Base-by-base conservation (phyloP, 495 filamentous ascomycete species). In the Penicillium turbatum region DNA sequence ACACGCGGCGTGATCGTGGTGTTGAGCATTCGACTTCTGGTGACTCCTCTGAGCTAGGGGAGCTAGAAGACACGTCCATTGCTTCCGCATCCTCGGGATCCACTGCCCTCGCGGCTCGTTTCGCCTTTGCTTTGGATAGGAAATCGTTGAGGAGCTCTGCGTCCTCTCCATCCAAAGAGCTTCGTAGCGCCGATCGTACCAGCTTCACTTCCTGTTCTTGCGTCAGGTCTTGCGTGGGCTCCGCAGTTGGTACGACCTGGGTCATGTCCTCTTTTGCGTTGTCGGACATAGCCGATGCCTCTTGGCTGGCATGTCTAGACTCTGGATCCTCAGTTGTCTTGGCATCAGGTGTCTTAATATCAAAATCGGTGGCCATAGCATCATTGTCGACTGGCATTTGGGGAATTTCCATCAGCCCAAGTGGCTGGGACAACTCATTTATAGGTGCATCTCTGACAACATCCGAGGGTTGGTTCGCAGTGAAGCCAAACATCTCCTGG, bases 121-220 rank as follows among this genome's bases (percentile, higher is more conserved):
- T 85, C 9, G 81, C 79, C 50, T 79, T 78, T 13, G 82, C 82
- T 40, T 78, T 80, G 49, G 73, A 80, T 29, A 86, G 67, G 59
- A 86, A 86, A 44, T 80, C 78, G 55, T 81, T 82, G 21, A 86
- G 73, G 17, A 85, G 57, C 42, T 69, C 80, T 2, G 81, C 80
- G 67, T 86, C 82, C 45, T 82, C 79, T 54, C 78, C 72, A 46
- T 72, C 72, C n/a, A 75, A 55, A 16, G 72, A 73, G 59, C 70
- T 76, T 44, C 71, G 65, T 6, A 75, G 59, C 32, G 73, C 72
- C 36, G 74, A 75, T 50, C 72, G 69, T 16, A 74, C 71, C 16
- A 74, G 51, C 5, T 62, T 72, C 17, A 68, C 67, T 41, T 74
- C 65, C 55, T 71, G 68, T 44, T 67, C 63, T 21, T 61, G 60